Base-by-base conservation (phyloP, 2,329 filamentous ascomycete genomes). In the Pseudogymnoascus sp. region DNA sequence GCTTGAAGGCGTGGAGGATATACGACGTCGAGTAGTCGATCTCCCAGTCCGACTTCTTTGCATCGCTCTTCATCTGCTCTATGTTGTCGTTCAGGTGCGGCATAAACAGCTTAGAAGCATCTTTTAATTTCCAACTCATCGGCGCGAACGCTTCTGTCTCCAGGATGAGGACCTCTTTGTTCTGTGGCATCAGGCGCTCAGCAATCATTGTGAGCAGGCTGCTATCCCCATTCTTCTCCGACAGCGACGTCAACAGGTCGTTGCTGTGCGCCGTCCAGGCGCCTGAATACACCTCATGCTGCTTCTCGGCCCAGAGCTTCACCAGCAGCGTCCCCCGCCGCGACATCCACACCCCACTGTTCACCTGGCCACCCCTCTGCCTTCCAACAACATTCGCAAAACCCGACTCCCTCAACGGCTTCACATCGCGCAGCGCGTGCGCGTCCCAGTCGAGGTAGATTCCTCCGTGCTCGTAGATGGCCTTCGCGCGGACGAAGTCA, bases 401-500 rank as follows among this genome's bases (percentile, higher is more conserved):
- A 1, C 69, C 71, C 2, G 65, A 59, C 8, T 61, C 26, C 10
- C 69, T 67, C 3, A 72, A 65, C 3, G 63, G 63, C 8, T 60
- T 56, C 19, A 72, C 33, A 7, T 70, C 65, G 10, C 68, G 69
- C 1, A 73, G 64, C 2, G 69, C 65, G 2, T 72, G 60, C 2
- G 68, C 69, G 59, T 73, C 72, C n/a, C 63, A 64, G 65, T 73
- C 72, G 3, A 73, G 63, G 62, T 74, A 74, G 7, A 72, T 46
- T 5, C 72, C 71, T 38, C 72, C 72, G 26, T 66, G 66, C 3
- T 65, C 19, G 4, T 64, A 62, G 12, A 74, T 61, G 10, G 67
- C 67, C 7, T 66, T 61, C n/a, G 71, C 63, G 16, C 72, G 71
- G 3, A 72, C 24, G 31, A 72, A 70, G 64, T 72, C 72, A 31